Conservation (phyloP, 2,329 filamentous ascomycete genomes). For the Sarocladium oryzae region DNA sequence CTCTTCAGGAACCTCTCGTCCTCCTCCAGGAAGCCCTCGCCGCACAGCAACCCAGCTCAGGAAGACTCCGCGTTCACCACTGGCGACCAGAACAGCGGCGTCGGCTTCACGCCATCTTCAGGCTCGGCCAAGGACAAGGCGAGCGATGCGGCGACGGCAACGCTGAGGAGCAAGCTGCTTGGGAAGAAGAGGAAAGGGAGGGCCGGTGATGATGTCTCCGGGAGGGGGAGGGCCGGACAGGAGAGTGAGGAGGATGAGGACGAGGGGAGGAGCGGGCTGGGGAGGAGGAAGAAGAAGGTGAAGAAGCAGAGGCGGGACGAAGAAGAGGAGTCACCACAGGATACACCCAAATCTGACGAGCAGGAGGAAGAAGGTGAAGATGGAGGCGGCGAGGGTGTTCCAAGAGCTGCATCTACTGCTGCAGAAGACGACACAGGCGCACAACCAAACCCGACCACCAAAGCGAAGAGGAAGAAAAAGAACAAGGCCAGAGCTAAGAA, state of each 20-base stretch:
- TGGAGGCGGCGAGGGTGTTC: not conserved
- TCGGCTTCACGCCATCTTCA: slow-evolving; percentile 33
- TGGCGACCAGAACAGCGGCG: slow-evolving; percentile 28
- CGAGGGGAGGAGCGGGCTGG: slow-evolving; percentile 29
- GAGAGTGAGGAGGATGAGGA: slow-evolving; percentile 21
- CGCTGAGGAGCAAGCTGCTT: slow-evolving; percentile 24
- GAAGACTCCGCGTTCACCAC: not conserved
- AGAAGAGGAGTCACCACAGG: not conserved
- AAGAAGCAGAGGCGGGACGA: slow-evolving; percentile 12
- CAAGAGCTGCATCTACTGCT: not conserved
- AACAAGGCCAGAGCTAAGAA: slow-evolving; percentile 22
- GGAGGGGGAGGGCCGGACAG: slow-evolving; percentile 23
- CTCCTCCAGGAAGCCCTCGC: slow-evolving; percentile 11
- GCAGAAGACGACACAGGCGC: slow-evolving; percentile 11
- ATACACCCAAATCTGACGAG: not conserved
- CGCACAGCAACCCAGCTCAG: slow-evolving; percentile 16
- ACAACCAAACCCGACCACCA: slow-evolving; percentile 15
- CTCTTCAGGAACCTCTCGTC: slow-evolving; percentile 15
- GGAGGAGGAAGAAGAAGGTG: slow-evolving; percentile 32
- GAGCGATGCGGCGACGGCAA: slow-evolving; percentile 14
- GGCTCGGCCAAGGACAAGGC: slow-evolving; percentile 14
- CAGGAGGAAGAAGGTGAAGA: not conserved
- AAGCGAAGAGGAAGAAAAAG: slow-evolving; percentile 22
- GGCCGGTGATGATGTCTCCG: slow-evolving; percentile 28
- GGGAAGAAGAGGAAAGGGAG: slow-evolving; percentile 20